phyloP scores from a whole-genome alignment of 148 eudicot species.

The Amaranthus palmeri region DNA sequence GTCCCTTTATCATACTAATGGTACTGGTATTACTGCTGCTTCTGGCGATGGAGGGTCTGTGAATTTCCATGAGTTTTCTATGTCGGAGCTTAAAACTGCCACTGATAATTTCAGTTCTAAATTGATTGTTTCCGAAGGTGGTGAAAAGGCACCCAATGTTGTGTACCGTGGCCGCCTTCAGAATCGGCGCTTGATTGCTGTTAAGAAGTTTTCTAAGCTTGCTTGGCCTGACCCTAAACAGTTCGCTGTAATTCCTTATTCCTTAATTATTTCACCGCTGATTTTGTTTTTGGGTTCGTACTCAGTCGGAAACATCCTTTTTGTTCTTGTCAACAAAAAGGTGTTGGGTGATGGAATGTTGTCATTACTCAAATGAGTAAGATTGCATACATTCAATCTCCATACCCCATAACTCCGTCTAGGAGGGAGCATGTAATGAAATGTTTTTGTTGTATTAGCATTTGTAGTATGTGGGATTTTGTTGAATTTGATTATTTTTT shows the following conservation, averaged over 20 bases:
- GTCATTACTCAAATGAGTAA: not conserved
- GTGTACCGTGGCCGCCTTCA: slow-evolving; percentile 64
- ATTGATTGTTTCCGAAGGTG: slow-evolving; percentile 68
- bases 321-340: no score
- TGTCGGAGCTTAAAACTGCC: slow-evolving; percentile 60
- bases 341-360: no score
- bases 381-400: not conserved
- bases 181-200: slow-evolving; percentile 64
- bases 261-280: not conserved
- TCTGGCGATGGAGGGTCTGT: slow-evolving; percentile 23
- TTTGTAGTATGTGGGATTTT: no score
- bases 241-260: slow-evolving; percentile 50
- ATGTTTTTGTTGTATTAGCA: no score
- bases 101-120: slow-evolving; percentile 71
- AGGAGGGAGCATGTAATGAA: no score
- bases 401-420: no score
- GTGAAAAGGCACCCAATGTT: slow-evolving; percentile 79
- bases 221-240: slow-evolving; percentile 98
- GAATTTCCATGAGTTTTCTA: slow-evolving; percentile 49
- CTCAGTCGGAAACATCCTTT: not conserved
- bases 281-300: not conserved
- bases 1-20: slow-evolving; percentile 21
- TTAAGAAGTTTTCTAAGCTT: slow-evolving; percentile 78
- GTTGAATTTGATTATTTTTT: slow-evolving; percentile 5
- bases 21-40: slow-evolving; percentile 9